These are phyloP conservation scores for Neurospora tetrasperma DNA, from an alignment of 495 filamentous ascomycete species.

Conservation along the genomic window DNA sequence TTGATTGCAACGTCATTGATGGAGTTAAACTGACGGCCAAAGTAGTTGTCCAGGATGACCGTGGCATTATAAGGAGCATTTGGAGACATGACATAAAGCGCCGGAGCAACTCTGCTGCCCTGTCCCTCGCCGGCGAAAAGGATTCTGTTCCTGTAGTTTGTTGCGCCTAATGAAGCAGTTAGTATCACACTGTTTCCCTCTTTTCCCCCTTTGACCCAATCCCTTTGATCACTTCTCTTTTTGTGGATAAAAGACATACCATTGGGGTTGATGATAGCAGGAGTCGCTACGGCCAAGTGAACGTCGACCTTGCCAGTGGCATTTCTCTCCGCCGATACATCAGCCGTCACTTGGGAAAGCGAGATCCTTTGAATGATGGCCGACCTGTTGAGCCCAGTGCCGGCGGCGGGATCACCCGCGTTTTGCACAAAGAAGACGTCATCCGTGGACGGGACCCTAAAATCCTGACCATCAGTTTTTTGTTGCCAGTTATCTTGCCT, in stretches of 20 bases:
- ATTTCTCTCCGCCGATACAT: conserved; percentile 29
- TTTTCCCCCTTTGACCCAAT: neutral
- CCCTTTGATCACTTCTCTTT: neutral
- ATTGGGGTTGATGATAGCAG: conserved; percentile 39
- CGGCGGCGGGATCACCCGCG: conserved; percentile 33
- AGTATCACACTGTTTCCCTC: neutral
- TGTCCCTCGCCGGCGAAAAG: conserved; percentile 39
- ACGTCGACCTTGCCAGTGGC: conserved; percentile 33
- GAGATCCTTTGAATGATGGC: conserved; percentile 41
- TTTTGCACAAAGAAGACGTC: conserved; percentile 46
- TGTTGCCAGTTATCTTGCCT: neutral
- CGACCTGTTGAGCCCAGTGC: conserved; percentile 42
- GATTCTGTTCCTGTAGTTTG: conserved; percentile 36
- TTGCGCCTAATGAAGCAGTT: conserved; percentile 26
- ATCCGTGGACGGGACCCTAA: conserved; percentile 32
- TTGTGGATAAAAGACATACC: conserved; percentile 18
- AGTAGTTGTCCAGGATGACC: conserved; percentile 42
- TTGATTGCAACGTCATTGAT: conserved; percentile 48
- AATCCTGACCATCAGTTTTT: neutral
- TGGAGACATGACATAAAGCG: conserved; percentile 37
- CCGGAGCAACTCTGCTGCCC: conserved; percentile 31
- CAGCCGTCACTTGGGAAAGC: conserved; percentile 26
- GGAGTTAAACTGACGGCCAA: conserved; percentile 50
- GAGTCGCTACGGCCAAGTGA: conserved; percentile 23
- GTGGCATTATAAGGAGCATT: conserved; percentile 40